Percentiles rank a stretch among this genome's conserved stretches.
Conservation (phyloP, 2,329 filamentous ascomycete genomes). For the Dactylellina sp. region DNA sequence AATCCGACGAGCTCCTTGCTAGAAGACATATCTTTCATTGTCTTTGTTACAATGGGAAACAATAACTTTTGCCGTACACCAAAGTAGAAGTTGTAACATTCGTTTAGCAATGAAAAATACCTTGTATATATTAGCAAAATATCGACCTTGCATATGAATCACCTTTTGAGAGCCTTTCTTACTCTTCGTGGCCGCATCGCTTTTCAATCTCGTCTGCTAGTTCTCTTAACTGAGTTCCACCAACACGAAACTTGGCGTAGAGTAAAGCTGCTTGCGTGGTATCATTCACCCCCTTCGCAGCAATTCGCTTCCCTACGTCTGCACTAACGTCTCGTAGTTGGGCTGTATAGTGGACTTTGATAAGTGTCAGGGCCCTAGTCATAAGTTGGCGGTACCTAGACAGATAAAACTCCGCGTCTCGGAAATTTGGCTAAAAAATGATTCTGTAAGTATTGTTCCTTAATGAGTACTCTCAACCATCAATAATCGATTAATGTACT, state of each 20-base stretch:
- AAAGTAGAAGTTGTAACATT: conserved; percentile 60
- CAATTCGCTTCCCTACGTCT: conserved; percentile 70
- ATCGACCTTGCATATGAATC: conserved; percentile 65
- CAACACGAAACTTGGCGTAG: conserved; percentile 77
- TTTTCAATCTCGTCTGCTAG: conserved; percentile 77
- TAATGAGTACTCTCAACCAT: no score
- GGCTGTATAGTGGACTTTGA: conserved; percentile 75
- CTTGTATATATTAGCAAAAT: conserved; percentile 38
- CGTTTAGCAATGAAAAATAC: conserved; percentile 60
- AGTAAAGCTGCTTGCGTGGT: conserved; percentile 77
- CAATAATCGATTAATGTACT: conserved; percentile 60
- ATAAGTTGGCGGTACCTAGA: conserved; percentile 60
- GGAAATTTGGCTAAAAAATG: conserved; percentile 56
- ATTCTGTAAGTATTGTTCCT: no score
- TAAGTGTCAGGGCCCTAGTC: conserved; percentile 74
- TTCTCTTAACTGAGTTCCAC: conserved; percentile 74
- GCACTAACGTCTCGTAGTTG: conserved; percentile 73
- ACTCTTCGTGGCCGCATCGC: conserved; percentile 71
- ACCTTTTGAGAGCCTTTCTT: conserved; percentile 72
- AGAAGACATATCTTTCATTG: conserved; percentile 67
- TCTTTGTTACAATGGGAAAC: conserved; percentile 59
- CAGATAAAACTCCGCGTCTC: conserved; percentile 66
- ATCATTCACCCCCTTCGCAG: conserved; percentile 75
- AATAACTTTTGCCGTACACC: conserved; percentile 59
- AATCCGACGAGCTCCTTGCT: conserved; percentile 75